phyloP scores from a whole-genome alignment of 148 eudicot species.

The Vaccinium darrowii region DNA sequence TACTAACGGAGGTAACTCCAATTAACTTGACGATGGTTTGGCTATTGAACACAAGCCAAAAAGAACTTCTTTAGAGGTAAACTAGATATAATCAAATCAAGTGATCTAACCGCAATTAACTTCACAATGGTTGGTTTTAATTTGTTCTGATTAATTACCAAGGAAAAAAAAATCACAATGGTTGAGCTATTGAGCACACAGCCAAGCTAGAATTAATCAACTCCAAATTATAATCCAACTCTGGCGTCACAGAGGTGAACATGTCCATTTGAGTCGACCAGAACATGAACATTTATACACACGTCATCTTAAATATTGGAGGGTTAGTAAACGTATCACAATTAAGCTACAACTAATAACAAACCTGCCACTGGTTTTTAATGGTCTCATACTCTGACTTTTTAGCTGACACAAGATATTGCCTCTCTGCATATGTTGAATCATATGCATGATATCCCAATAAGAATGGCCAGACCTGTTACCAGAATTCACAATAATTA shows the following conservation, averaged over 20 bases:
- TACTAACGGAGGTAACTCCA: not conserved
- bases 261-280: not conserved
- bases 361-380: slow-evolving; percentile 94
- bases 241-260: not conserved
- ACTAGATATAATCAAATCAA: not conserved
- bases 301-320: not conserved
- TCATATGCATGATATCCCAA: slow-evolving; percentile 73
- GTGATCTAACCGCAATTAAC: not conserved
- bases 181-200: not conserved
- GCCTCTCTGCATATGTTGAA: slow-evolving; percentile 93
- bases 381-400: slow-evolving; percentile 80
- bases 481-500: slow-evolving; percentile 11
- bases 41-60: not conserved
- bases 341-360: slow-evolving; percentile 3
- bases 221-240: not conserved
- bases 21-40: not conserved
- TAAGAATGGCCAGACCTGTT: slow-evolving; percentile 83
- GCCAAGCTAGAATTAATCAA: not conserved
- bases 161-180: not conserved
- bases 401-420: slow-evolving; percentile 60
- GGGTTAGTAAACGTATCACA: not conserved
- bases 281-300: not conserved
- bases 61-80: not conserved
- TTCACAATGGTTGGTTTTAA: not conserved
- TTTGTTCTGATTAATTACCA: too few species aligned